Conservation (phyloP, 805 yeast genomes). For the Yarrowia deformans region DNA sequence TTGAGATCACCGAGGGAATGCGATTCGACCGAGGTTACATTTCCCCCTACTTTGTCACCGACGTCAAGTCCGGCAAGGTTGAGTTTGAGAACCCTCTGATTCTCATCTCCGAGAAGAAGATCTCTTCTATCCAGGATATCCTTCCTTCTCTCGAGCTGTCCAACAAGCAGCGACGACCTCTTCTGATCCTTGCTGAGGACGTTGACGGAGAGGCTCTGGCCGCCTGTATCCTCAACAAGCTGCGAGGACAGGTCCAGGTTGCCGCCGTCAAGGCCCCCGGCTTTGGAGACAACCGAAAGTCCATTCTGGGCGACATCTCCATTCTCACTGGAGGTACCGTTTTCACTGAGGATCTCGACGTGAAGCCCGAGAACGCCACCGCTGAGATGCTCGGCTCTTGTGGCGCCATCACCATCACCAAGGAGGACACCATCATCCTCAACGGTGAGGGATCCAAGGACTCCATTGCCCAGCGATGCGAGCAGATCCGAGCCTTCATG, state of each 20-base stretch:
- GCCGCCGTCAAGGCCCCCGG: slow-evolving; percentile 99
- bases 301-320: slow-evolving; percentile 94
- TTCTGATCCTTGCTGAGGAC: slow-evolving; percentile 92
- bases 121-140: slow-evolving; percentile 87
- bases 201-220: slow-evolving; percentile 98
- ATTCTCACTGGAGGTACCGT: slow-evolving; percentile 91
- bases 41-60: slow-evolving; percentile 95
- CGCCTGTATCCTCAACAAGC: slow-evolving; percentile 94
- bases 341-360: slow-evolving; percentile 88
- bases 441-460: slow-evolving; percentile 92
- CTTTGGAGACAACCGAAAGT: slow-evolving; percentile 98
- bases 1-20: slow-evolving; percentile 98
- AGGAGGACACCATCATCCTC: slow-evolving; percentile 92
- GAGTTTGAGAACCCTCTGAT: slow-evolving; percentile 94
- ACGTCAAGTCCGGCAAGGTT: slow-evolving; percentile 88
- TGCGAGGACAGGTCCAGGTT: slow-evolving; percentile 98
- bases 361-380: slow-evolving; percentile 94
- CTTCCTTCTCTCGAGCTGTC: slow-evolving; percentile 93
- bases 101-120: slow-evolving; percentile 89
- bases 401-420: slow-evolving; percentile 89
- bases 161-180: slow-evolving; percentile 90
- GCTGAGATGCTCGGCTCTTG: slow-evolving; percentile 88
- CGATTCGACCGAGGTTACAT: slow-evolving; percentile 97
- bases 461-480: slow-evolving; percentile 82
- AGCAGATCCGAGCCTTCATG: slow-evolving; percentile 86